Evolutionary conservation across 352 stramenopile genomes (phyloP).

Genomic region (Globisporangium camurandrum): DNA sequence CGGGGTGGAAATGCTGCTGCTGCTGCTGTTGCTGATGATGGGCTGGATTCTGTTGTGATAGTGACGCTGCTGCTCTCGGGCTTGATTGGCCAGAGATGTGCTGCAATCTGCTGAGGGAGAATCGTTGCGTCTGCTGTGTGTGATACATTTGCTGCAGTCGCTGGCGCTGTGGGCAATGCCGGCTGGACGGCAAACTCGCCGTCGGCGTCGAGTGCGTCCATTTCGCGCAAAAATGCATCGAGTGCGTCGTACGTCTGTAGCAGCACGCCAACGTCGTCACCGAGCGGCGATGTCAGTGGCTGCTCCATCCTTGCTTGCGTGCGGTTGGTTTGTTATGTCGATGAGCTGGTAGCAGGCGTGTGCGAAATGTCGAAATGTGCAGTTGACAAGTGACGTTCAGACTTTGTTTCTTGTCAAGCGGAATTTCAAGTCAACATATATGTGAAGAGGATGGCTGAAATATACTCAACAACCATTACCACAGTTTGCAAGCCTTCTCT

Average conservation of each 20-base stretch:
- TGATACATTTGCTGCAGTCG: not conserved
- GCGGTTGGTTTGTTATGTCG: too few relatives aligned
- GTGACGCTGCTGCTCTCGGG: not conserved
- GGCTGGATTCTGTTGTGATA: too few relatives aligned
- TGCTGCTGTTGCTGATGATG: not conserved
- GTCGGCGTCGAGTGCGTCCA: conserved; percentile 5
- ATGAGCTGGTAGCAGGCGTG: too few relatives aligned
- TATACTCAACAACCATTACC: too few relatives aligned
- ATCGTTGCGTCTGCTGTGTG: not conserved
- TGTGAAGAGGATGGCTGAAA: too few relatives aligned
- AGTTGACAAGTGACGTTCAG: not conserved
- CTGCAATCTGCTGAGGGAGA: not conserved
- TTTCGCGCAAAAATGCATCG: conserved; percentile 10
- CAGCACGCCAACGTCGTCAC: conserved; percentile 4
- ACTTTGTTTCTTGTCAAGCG: too few relatives aligned
- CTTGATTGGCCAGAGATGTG: not conserved
- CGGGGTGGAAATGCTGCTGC: not conserved
- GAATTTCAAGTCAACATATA: too few relatives aligned
- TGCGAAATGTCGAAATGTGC: too few relatives aligned
- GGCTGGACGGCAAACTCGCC: not conserved
- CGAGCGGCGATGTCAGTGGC: not conserved
- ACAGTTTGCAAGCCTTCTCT: too few relatives aligned
- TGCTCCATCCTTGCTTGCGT: not conserved
- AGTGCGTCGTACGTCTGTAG: conserved; percentile 8
- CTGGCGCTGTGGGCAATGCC: not conserved